These are phyloP conservation scores for Clavispora santaluciae DNA, from an alignment of 805 yeast species.

Conservation along the genomic window DNA sequence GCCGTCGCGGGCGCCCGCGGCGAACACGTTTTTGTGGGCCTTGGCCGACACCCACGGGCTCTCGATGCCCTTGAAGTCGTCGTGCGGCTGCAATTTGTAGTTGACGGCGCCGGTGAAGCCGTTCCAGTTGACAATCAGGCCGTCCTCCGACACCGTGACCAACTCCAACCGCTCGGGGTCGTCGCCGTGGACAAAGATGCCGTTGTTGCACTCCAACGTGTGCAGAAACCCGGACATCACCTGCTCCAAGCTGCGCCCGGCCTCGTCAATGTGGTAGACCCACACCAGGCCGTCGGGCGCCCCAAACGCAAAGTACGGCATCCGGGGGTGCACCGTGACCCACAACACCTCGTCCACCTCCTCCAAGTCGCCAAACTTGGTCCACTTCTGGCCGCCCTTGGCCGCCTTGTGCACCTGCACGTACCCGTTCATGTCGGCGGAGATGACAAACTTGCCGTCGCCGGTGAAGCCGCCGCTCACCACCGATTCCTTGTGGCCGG, in stretches of 20 bases:
- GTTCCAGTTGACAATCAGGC: conserved; percentile 84
- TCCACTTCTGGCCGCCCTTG: conserved; percentile 84
- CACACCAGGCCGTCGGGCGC: conserved; percentile 91
- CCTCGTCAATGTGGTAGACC: conserved; percentile 73
- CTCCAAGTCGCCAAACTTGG: conserved; percentile 59
- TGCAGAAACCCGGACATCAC: conserved; percentile 79
- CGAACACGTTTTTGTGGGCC: conserved; percentile 50
- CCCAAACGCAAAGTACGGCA: conserved; percentile 85
- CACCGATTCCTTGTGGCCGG: conserved; percentile 85
- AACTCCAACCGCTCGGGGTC: conserved; percentile 53
- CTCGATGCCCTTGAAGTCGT: conserved; percentile 64
- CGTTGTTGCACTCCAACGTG: conserved; percentile 73
- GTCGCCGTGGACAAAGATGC: conserved; percentile 61
- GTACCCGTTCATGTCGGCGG: conserved; percentile 95
- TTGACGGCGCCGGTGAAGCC: conserved; percentile 69
- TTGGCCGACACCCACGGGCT: conserved; percentile 88
- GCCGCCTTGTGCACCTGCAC: conserved; percentile 66
- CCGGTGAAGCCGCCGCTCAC: conserved; percentile 76
- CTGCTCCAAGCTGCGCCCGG: conserved; percentile 47
- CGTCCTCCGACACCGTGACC: conserved; percentile 79
- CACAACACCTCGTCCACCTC: conserved; percentile 90
- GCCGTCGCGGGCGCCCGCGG: conserved; percentile 88
- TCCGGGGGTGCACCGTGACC: conserved; percentile 75
- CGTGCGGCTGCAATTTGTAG: conserved; percentile 57
- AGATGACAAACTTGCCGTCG: conserved; percentile 75